These are phyloP conservation scores for Hippophae tibetana DNA, from an alignment of 306 rosid genomes.

Conservation along the genomic window DNA sequence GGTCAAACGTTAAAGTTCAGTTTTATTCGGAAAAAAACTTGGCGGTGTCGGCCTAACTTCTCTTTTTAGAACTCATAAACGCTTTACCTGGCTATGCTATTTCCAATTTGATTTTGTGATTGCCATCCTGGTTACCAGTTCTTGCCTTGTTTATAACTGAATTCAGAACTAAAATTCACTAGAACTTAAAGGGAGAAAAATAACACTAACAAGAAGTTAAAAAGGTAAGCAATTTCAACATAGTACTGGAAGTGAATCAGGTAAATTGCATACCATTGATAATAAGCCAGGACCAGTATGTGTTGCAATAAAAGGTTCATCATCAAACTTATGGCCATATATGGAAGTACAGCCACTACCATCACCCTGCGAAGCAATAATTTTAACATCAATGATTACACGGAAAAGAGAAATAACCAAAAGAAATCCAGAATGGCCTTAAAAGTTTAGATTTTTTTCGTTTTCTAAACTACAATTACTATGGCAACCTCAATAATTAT, in stretches of 20 bases:
- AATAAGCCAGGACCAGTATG: constrained; percentile 97
- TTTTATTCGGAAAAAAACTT: too few relatives aligned
- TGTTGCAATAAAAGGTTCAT: constrained; percentile 80
- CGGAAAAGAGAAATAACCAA: background rate
- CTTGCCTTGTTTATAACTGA: too few relatives aligned
- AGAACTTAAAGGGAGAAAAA: background rate
- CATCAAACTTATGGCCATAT: constrained; percentile 82
- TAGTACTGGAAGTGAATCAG: constrained; percentile 3
- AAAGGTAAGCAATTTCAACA: background rate
- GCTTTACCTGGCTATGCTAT: too few relatives aligned
- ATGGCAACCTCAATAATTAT: too few relatives aligned
- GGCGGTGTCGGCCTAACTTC: too few relatives aligned
- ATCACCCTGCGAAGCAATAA: constrained; percentile 65
- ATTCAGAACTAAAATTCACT: too few relatives aligned
- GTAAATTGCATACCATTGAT: constrained; percentile 59
- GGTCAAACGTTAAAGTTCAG: too few relatives aligned
- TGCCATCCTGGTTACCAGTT: too few relatives aligned
- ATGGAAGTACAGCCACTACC: constrained; percentile 96
- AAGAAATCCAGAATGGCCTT: background rate
- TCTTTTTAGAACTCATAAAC: too few relatives aligned
- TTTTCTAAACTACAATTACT: too few relatives aligned
- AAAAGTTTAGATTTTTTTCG: too few relatives aligned
- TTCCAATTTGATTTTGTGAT: too few relatives aligned
- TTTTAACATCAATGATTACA: background rate
- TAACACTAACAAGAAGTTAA: background rate